phyloP scores from a whole-genome alignment of 2,329 filamentous ascomycete species.

The Arthroderma uncinatum region DNA sequence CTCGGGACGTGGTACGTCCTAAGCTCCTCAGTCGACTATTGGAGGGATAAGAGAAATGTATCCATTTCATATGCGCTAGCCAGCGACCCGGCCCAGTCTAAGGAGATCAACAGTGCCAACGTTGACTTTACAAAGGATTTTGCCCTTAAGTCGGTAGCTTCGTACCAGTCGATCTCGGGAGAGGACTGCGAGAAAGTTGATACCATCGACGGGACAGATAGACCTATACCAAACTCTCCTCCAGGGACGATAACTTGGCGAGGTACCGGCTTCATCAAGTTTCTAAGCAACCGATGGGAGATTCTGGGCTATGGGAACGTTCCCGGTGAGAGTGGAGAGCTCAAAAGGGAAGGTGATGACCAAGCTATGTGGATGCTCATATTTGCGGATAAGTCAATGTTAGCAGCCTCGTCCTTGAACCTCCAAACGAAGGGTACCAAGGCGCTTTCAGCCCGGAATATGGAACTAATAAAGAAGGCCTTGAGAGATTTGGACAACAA shows the following conservation, averaged over 20 bases:
- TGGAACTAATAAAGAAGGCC: neutral
- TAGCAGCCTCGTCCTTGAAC: neutral
- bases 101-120: neutral
- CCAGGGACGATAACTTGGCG: neutral
- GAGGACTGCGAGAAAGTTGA: neutral
- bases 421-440: neutral
- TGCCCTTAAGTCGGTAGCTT: slow-evolving; percentile 1
- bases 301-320: neutral
- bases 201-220: neutral
- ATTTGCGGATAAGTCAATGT: neutral
- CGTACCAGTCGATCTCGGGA: neutral
- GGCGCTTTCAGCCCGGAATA: neutral
- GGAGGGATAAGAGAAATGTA: neutral
- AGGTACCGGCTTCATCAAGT: slow-evolving; percentile 3
- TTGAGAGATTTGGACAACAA: neutral
- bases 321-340: neutral
- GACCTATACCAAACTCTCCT: neutral
- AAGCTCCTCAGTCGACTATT: neutral
- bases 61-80: neutral
- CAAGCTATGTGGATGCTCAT: neutral
- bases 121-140: neutral
- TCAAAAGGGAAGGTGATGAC: neutral
- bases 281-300: neutral
- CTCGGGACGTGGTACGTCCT: neutral
- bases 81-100: neutral